Conservation (phyloP, 2,329 filamentous ascomycete genomes). For the Fusarium sp. region DNA sequence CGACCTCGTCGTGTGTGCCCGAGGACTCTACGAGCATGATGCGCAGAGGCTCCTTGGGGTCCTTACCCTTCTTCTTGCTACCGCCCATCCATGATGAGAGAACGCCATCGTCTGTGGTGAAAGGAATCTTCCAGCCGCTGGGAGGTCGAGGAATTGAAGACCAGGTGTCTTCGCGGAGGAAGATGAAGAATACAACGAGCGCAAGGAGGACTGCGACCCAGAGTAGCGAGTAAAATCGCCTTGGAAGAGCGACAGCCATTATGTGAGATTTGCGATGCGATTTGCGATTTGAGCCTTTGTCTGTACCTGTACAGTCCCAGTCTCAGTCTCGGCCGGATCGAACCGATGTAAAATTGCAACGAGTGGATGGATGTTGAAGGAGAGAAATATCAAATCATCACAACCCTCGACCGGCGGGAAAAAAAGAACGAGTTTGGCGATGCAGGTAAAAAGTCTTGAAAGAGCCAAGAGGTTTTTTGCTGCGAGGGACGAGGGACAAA, state of each 20-base stretch:
- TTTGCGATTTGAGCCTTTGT: not conserved
- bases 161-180: conserved; percentile 33
- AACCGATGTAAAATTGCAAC: not conserved
- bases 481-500: conserved; percentile 1
- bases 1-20: conserved; percentile 43
- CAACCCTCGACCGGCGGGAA: conserved; percentile 24
- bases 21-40: conserved; percentile 42
- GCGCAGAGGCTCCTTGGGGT: conserved; percentile 28
- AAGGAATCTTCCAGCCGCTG: conserved; percentile 37
- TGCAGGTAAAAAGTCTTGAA: not conserved
- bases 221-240: conserved; percentile 36
- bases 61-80: conserved; percentile 9
- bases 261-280: not conserved
- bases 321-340: not conserved
- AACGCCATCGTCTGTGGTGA: conserved; percentile 38
- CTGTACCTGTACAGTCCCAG: not conserved
- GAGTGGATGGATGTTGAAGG: conserved; percentile 11
- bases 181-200: conserved; percentile 32
- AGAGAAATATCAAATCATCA: conserved; percentile 26
- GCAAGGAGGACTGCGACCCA: conserved; percentile 31
- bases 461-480: conserved; percentile 16
- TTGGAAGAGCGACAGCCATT: conserved; percentile 33
- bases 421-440: not conserved
- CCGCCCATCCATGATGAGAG: conserved; percentile 33
- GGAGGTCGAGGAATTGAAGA: conserved; percentile 33